These are phyloP conservation scores for Huntiella abstrusa DNA, from an alignment of 2,329 filamentous ascomycete genomes.

Conservation along the genomic window DNA sequence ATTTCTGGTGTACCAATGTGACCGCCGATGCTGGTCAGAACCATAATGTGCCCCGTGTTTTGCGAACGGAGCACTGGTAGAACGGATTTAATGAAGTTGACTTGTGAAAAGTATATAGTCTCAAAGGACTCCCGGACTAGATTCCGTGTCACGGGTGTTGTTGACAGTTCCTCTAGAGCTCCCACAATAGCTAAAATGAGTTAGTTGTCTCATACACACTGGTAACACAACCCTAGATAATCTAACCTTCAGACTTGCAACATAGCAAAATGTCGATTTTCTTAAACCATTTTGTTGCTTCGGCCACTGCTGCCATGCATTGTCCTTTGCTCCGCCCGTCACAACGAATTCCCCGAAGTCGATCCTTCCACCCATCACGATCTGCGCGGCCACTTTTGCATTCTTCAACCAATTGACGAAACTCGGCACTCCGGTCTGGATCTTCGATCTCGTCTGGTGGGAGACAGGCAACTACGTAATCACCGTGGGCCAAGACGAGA, in stretches of 20 bases:
- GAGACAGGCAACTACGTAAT: conserved; percentile 73
- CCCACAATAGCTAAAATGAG: conserved; percentile 53
- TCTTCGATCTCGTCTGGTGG: conserved; percentile 63
- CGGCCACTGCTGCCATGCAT: conserved; percentile 71
- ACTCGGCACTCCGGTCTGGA: conserved; percentile 56
- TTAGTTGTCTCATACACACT: not conserved
- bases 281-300: conserved; percentile 69
- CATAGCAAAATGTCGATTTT: conserved; percentile 79
- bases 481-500: conserved; percentile 72
- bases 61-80: conserved; percentile 64
- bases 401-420: conserved; percentile 58
- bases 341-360: conserved; percentile 47
- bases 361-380: conserved; percentile 61
- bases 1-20: conserved; percentile 87
- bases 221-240: not conserved
- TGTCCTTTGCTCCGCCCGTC: conserved; percentile 45
- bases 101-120: conserved; percentile 81
- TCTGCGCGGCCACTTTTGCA: conserved; percentile 43
- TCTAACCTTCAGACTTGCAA: conserved; percentile 64
- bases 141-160: conserved; percentile 51
- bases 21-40: conserved; percentile 75
- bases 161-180: conserved; percentile 74
- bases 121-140: conserved; percentile 86
- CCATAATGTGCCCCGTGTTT: conserved; percentile 73
- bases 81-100: conserved; percentile 85